Percentiles rank a stretch among this genome's conserved stretches.
These are phyloP conservation scores for Apiotrichum porosum DNA, from an alignment of 1,284 basidiomycete species.

Conservation along the genomic window DNA sequence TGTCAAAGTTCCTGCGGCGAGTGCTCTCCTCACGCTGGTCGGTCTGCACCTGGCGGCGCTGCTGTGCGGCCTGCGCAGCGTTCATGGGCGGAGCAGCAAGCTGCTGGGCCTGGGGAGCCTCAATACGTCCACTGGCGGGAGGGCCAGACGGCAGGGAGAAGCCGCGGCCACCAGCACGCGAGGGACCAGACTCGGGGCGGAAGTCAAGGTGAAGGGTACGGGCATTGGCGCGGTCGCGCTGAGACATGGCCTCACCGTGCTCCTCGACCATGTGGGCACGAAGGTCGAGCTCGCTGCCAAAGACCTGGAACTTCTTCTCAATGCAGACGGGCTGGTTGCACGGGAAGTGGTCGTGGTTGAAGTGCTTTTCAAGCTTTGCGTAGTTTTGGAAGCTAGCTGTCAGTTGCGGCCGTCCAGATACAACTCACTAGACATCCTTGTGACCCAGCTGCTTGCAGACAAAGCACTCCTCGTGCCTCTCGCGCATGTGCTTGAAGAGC, in stretches of 20 bases:
- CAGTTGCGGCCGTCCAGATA: background rate
- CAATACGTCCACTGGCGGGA: conserved; percentile 2
- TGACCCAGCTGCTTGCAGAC: conserved; percentile 79
- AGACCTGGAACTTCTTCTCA: conserved; percentile 90
- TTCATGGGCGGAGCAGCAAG: conserved; percentile 35
- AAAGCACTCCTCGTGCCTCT: conserved; percentile 93
- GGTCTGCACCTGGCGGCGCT: conserved; percentile 31
- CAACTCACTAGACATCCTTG: conserved; percentile 75
- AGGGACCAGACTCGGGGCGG: conserved; percentile 36
- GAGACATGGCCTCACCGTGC: conserved; percentile 75
- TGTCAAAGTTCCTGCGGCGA: conserved; percentile 57
- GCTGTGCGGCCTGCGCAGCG: conserved; percentile 39
- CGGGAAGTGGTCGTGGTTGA: conserved; percentile 60
- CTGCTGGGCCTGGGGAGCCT: conserved; percentile 31
- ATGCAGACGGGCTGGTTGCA: conserved; percentile 72
- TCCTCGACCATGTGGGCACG: conserved; percentile 76
- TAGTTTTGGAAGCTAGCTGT: conserved; percentile 69
- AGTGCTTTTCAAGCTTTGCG: conserved; percentile 58
- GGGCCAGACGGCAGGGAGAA: conserved; percentile 21
- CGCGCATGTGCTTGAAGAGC: conserved; percentile 89
- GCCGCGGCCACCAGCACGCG: conserved; percentile 23
- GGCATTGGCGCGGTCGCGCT: conserved; percentile 71
- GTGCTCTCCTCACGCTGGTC: conserved; percentile 41
- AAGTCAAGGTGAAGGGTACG: conserved; percentile 76
- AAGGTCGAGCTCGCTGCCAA: conserved; percentile 78